Percentiles rank a stretch among this genome's conserved stretches.
Evolutionary conservation across 2,329 filamentous ascomycete genomes (phyloP).

Genomic region (Sclerotinia borealis): DNA sequence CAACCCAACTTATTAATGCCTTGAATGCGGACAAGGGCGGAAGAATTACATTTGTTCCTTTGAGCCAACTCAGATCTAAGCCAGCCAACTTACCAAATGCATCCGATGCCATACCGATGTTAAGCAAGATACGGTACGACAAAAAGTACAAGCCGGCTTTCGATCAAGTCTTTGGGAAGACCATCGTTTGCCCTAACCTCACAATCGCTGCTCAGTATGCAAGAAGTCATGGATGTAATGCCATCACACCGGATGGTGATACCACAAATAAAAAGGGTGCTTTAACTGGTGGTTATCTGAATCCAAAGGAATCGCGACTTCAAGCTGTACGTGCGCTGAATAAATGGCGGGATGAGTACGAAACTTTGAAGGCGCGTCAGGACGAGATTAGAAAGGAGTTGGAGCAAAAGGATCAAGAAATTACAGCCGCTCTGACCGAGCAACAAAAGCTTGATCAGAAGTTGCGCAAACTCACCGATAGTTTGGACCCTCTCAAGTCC

Average conservation of each 20-base stretch:
- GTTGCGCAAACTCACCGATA: slow-evolving; percentile 69
- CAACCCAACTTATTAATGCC: slow-evolving; percentile 71
- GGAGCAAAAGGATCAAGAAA: slow-evolving; percentile 77
- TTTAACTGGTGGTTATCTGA: slow-evolving; percentile 90
- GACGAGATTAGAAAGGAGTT: slow-evolving; percentile 63
- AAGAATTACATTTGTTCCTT: slow-evolving; percentile 88
- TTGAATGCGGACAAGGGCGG: slow-evolving; percentile 76
- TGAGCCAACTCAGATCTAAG: slow-evolving; percentile 71
- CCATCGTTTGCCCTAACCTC: slow-evolving; percentile 87
- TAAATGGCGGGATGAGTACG: slow-evolving; percentile 69
- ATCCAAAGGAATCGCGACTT: slow-evolving; percentile 78
- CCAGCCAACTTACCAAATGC: slow-evolving; percentile 74
- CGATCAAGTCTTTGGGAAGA: slow-evolving; percentile 91
- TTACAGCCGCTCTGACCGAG: slow-evolving; percentile 79
- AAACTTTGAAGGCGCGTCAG: slow-evolving; percentile 58
- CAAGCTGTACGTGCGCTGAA: slow-evolving; percentile 72
- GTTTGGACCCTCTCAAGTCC: slow-evolving; percentile 71
- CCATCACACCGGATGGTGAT: slow-evolving; percentile 92
- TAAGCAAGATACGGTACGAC: slow-evolving; percentile 80
- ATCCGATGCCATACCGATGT: slow-evolving; percentile 78
- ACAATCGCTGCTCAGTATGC: slow-evolving; percentile 86
- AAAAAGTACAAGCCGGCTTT: slow-evolving; percentile 75
- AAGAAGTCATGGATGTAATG: slow-evolving; percentile 82
- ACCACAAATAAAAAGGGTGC: slow-evolving; percentile 92
- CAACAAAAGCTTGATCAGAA: slow-evolving; percentile 77